Percentiles rank a stretch among this genome's conserved stretches.
phyloP scores from a whole-genome alignment of 768 basidiomycete species.

The Thelephora ganbajun region DNA sequence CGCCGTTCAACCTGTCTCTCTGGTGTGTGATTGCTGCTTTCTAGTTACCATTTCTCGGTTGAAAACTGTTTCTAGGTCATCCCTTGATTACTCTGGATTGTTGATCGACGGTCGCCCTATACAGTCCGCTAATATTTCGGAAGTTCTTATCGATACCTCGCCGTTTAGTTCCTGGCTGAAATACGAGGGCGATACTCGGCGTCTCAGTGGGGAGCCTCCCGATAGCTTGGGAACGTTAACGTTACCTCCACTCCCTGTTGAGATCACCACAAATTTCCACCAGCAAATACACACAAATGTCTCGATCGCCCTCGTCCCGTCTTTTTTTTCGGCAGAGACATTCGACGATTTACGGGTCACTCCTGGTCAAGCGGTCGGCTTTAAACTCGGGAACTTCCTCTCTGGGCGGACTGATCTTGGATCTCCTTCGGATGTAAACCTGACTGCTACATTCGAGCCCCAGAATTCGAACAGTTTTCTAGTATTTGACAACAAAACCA shows the following conservation, averaged over 20 bases:
- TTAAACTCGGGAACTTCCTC: constrained; percentile 42
- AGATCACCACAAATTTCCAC: constrained; percentile 48
- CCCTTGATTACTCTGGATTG: constrained; percentile 48
- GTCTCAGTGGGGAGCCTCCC: constrained; percentile 54
- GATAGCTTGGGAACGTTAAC: constrained; percentile 19
- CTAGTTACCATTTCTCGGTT: no score
- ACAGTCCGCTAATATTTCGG: constrained; percentile 41
- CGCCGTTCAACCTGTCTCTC: constrained; percentile 37
- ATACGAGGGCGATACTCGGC: constrained; percentile 41
- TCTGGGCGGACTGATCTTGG: constrained; percentile 27
- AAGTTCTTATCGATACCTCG: constrained; percentile 45
- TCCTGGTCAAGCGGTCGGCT: constrained; percentile 35
- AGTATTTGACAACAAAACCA: constrained; percentile 30
- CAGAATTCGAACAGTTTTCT: constrained; percentile 34
- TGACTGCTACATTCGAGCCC: constrained; percentile 46
- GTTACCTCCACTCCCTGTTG: constrained; percentile 38
- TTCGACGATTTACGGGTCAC: constrained; percentile 43
- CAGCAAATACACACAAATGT: constrained; percentile 54
- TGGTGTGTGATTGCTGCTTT: no score
- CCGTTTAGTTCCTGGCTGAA: constrained; percentile 40
- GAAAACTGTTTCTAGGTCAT: constrained; percentile 18
- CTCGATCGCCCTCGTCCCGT: constrained; percentile 50
- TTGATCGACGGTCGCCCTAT: constrained; percentile 47
- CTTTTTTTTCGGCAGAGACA: constrained; percentile 49
- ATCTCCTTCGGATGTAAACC: constrained; percentile 28